Base-by-base conservation (phyloP, 2,329 filamentous ascomycete species). In the Apiospora pterosperma region DNA sequence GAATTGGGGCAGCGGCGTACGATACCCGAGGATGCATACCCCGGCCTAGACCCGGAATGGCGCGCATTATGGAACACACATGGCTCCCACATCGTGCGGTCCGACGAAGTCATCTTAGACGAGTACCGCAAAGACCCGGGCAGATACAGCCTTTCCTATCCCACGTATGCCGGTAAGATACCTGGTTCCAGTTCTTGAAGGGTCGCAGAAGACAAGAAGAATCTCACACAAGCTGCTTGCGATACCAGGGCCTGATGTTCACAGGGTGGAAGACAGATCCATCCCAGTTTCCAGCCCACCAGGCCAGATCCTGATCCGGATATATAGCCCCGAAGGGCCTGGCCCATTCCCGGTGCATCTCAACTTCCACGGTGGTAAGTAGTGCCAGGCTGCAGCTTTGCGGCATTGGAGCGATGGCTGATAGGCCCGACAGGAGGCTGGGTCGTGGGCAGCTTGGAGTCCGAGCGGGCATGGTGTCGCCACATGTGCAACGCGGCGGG, bases 61-160 rank as follows among this genome's bases (percentile, higher is more conserved):
- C 62, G 69, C 16, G 38, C 66, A 19, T 62, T 76, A 34, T 76
- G 73, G 74, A 69, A 69, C 44, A 62, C 68, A 4, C 67, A 75
- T 44, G 74, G 74, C n/a, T 65, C 67, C 16, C 67, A 68, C 5
- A 70, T 75, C 61, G 63, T 68, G 5, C 68, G 71, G 19, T 71
- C 73, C 0, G 73, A 76, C 25, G 66, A 75, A 61, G 68, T 75
- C 5, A 71, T 65, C 6, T 64, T 75, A 8, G 72, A 74, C 11
- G 66, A 73, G 34, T 75, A 73, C 59, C 69, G 71, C 16, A 38
- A 67, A 34, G 67, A 66, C 11, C 72, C 73, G 1, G 65, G 64
- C 38, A 71, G 68, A 38, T 73, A 76, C 65, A 74, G 70, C 59
- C 75, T 75, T 48, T 72, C 70, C 1, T 73, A 75, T 60, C 70